A percentile compares a stretch with the other conserved stretches of the same genome.
Evolutionary conservation across 2,329 filamentous ascomycete species (phyloP).

Genomic region (Claviceps sp.): DNA sequence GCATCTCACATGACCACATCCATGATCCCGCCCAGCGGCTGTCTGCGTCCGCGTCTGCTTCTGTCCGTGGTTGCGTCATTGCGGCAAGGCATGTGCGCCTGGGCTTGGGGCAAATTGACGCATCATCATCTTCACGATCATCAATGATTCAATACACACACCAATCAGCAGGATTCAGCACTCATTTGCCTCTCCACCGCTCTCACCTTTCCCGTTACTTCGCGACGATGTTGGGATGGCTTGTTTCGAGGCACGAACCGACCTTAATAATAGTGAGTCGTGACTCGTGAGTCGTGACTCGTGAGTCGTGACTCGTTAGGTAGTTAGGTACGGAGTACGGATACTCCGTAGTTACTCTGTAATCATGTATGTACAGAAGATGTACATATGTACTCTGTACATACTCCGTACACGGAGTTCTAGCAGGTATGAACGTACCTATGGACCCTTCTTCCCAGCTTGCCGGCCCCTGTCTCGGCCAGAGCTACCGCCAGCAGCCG

Average conservation of each 20-base stretch:
- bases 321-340: no score
- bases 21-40: not conserved
- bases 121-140: not conserved
- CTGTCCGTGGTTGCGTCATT: not conserved
- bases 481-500: conserved; percentile 6
- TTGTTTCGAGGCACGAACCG: no score
- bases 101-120: not conserved
- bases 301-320: no score
- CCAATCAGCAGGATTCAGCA: not conserved
- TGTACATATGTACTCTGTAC: no score
- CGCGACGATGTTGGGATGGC: not conserved
- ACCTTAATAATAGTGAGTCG: no score
- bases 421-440: no score
- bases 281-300: no score
- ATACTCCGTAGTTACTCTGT: no score
- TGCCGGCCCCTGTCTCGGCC: conserved; percentile 6
- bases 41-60: not conserved
- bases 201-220: not conserved
- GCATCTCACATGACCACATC: not conserved
- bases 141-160: not conserved
- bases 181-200: not conserved
- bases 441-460: not conserved
- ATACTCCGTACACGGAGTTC: no score
- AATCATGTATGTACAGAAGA: no score
- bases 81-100: not conserved